Evolutionary conservation across 352 stramenopile genomes (phyloP), one percentile per base, ranked within the genome.

Genomic region (Globisporangium nunn): DNA sequence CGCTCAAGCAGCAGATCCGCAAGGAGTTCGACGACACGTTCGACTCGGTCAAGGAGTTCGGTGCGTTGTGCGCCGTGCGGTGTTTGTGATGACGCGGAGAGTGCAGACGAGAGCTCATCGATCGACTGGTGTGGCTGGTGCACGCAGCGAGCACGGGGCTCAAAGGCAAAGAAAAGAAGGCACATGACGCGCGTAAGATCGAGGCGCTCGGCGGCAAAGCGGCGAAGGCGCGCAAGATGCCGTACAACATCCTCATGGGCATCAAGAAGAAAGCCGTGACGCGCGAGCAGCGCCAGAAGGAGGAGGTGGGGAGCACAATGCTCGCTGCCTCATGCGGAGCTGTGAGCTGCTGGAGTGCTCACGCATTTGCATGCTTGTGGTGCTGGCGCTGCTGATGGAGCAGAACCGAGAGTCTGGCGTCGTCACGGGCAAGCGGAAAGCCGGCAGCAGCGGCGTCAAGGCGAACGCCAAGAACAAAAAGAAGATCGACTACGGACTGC

Each of bases 101-200:
- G 3, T 10, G 14, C 11, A 11, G 11, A 17, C 31, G 18, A 7
- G 66, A 18, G 8, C 37, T 40, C 29, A 29, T 35, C 48, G 48
- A 53, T 11, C 28, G 15, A 28, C 23, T 23, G 40, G 6, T 51
- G 4, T 41, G 43, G 23, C 23, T 59, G 15, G 17, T 31, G 30
- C 7, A 7, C 50, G 50, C 53, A 87, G 81, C 74, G 15, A 68
- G 55, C 14, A 63, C 71, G 6, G 86, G 71, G 33, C 52, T 90
- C 11, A 88, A 83, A 63, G 81, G 81, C 11, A 93, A 90, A 50
- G 83, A 93, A 54, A 91, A 90, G 70, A 90, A 88, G 52, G 63
- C 71, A 50, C 61, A 81, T 47, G 80, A 93, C 8, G 66, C 72
- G n/a, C 85, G 87, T 64, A 79, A 80, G 50, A 77, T 93, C 64